Base-by-base conservation (phyloP, 495 filamentous ascomycete species). In the Podospora australis region DNA sequence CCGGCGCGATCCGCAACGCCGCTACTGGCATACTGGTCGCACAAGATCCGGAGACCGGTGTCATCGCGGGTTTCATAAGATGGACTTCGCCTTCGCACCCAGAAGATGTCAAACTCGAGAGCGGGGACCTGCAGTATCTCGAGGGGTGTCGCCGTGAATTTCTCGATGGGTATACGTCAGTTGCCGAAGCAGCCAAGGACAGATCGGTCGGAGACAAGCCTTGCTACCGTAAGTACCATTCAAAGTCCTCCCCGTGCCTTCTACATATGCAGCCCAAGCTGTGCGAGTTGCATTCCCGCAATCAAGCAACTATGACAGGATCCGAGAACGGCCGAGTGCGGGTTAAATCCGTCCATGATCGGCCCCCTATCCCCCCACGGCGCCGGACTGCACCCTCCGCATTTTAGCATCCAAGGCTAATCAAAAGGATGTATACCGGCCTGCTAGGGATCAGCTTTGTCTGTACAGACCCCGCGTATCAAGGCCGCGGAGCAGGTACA, bases 401-500 rank as follows among this genome's bases (percentile, higher is more conserved):
- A 26, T 2, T 3, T 8, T 23, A 2, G 4, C 21, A 23, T 13
- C 2, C 16, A 42, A 43, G 34, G 40, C 20, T 23, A 16, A 43
- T 24, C 6, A n/a, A 16, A 9, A 26, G 13, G 2, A 43, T 2
- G n/a, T 21, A n/a, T n/a, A n/a, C n/a, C n/a, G n/a, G n/a, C n/a
- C n/a, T n/a, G 11, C n/a, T n/a, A 53, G 44, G n/a, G 21, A 24
- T 73, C 68, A 63, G 13, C 60, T 67, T 71, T 32, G 49, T 77
- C 24, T 73, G 70, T 52, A 67, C 62, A 3, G 57, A 69, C 16
- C 69, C 66, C 0, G 57, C 49, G n/a, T 68, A 64, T 48, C 68
- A 69, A 30, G 66, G 72, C 16, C 65, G 55, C 2, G 72, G 73
- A 16, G 62, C 70, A 28, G 73, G 58, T 26, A 55, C 63, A 11